Percentiles rank a stretch among this genome's conserved stretches.
phyloP scores from a whole-genome alignment of 257 asterid species.

The Fraxinus americana region DNA sequence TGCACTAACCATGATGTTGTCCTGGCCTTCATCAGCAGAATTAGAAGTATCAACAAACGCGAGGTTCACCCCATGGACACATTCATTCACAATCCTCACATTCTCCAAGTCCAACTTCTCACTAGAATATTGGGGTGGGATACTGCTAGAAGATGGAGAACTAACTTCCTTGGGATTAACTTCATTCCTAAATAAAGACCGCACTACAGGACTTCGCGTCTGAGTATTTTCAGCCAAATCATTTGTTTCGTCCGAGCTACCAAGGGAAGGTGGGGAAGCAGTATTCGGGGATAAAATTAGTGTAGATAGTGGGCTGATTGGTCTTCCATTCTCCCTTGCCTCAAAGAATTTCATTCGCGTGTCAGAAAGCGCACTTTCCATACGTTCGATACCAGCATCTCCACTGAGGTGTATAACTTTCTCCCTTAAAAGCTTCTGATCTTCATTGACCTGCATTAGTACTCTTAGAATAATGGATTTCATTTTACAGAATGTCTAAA shows the following conservation, averaged over 20 bases:
- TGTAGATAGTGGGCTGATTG: slow-evolving; percentile 44
- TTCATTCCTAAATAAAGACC: slow-evolving; percentile 63
- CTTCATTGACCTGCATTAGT: slow-evolving; percentile 62
- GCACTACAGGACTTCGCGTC: slow-evolving; percentile 54
- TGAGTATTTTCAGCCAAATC: slow-evolving; percentile 33
- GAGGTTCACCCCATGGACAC: slow-evolving; percentile 72
- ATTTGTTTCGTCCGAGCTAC: slow-evolving; percentile 39
- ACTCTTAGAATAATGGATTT: not conserved
- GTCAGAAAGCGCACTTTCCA: slow-evolving; percentile 72
- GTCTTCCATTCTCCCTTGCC: slow-evolving; percentile 55
- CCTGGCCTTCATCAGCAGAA: slow-evolving; percentile 38
- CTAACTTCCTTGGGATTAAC: slow-evolving; percentile 34
- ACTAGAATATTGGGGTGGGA: slow-evolving; percentile 24
- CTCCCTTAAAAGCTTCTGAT: slow-evolving; percentile 79
- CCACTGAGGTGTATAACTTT: slow-evolving; percentile 84
- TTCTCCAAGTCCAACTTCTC: slow-evolving; percentile 66
- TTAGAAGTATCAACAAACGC: slow-evolving; percentile 40
- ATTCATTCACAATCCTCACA: slow-evolving; percentile 79
- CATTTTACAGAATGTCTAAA: not conserved
- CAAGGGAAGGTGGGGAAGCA: slow-evolving; percentile 39
- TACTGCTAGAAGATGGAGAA: slow-evolving; percentile 31
- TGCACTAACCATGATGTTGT: slow-evolving; percentile 50
- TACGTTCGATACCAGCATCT: slow-evolving; percentile 78
- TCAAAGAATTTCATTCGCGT: slow-evolving; percentile 56
- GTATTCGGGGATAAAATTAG: slow-evolving; percentile 44